Base-by-base conservation (phyloP, 2,329 filamentous ascomycete genomes). In the Cercospora sp. region DNA sequence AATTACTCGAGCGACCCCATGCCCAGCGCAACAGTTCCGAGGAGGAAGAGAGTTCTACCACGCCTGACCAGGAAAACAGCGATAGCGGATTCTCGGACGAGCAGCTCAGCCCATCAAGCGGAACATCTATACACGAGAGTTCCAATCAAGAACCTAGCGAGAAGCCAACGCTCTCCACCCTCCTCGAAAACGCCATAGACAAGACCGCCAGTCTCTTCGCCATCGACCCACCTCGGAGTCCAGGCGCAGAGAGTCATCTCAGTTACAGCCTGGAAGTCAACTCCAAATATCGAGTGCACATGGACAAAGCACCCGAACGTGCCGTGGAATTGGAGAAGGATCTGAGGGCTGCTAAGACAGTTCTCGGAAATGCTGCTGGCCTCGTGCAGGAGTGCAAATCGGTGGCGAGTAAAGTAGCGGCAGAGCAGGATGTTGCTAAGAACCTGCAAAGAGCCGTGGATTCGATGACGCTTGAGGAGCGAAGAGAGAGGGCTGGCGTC, bases 271-370 rank as follows among this genome's bases (percentile, higher is more conserved):
- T 66, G 18, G 42, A 20, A 9, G 64, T 66, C 13, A 66, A 66
- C 36, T 58, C 64, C 39, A 66, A 61, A 16, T 66, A 66, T 61
- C 64, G 58, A 28, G 45, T 58, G 20, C 64, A 66, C 42, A 61
- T 66, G 57, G 64, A 66, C 42, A 42, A 66, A 7, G 64, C 64
- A 4, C 64, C 64, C 0, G 31, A 33, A 33, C 64, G 64, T 20
- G 64, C 64, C 2, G 39, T 39, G n/a, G 51, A 53, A 5, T n/a
- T 66, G 23, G 36, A 55, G 58, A 26, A 53, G 57, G 64, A 60
- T 13, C 10, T 66, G 36, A 31, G 30, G 13, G 23, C 28, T 28
- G 57, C 45, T 1, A 53, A 30, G 31, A 6, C n/a, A 1, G 45
- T 12, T 6, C 7, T 48, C 3, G 31, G 42, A n/a, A 30, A 39